A percentile compares a stretch with the other conserved stretches of the same genome.
These are phyloP conservation scores for Kalanchoe fedtschenkoi DNA, from an alignment of 164 flowering plant genomes.

Conservation along the genomic window DNA sequence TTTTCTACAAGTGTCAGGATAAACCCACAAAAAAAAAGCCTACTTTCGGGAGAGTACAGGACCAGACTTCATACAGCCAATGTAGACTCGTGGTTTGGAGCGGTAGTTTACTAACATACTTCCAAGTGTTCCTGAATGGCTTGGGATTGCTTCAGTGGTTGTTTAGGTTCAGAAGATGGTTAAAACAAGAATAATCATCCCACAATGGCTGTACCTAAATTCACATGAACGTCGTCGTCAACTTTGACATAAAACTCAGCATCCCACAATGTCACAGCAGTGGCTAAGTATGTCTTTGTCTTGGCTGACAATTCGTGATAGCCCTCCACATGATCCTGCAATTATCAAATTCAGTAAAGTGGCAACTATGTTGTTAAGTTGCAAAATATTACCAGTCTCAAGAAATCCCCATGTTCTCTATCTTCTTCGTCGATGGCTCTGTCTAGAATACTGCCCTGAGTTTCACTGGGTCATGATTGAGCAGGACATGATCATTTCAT, in stretches of 20 bases:
- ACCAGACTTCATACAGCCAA: conserved; percentile 87
- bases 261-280: conserved; percentile 63
- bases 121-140: conserved; percentile 43
- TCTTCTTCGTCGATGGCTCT: conserved; percentile 80
- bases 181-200: no score
- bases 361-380: no score
- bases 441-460: conserved; percentile 57
- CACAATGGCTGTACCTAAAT: conserved; percentile 52
- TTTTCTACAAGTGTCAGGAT: no score
- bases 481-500: conserved; percentile 13
- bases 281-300: conserved; percentile 54
- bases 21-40: no score
- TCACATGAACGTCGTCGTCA: conserved; percentile 72
- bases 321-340: conserved; percentile 68
- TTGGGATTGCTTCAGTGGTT: neutral
- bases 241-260: conserved; percentile 75
- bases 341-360: neutral
- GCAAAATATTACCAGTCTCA: conserved; percentile 49
- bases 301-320: conserved; percentile 70
- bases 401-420: conserved; percentile 56
- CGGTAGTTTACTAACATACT: conserved; percentile 30
- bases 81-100: conserved; percentile 42
- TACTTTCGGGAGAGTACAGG: conserved; percentile 63
- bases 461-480: conserved; percentile 18
- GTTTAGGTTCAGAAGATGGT: no score